Base-by-base conservation (phyloP, 495 filamentous ascomycete species). In the Lepraria neglecta region DNA sequence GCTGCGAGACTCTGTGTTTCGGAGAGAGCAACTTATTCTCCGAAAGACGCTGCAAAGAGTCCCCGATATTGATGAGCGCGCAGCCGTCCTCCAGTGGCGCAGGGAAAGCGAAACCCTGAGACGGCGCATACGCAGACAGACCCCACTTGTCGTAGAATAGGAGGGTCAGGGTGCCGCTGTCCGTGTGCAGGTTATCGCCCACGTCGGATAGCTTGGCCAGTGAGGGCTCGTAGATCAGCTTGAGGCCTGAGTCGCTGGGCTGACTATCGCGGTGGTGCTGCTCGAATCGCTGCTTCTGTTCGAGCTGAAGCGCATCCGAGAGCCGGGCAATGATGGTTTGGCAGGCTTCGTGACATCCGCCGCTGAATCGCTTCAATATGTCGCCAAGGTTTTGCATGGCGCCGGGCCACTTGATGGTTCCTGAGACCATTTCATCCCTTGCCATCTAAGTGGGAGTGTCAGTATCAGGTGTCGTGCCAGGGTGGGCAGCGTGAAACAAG, bases 1-100 rank as follows among this genome's bases (percentile, higher is more conserved):
- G 68, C 59, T 73, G 69, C 19, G 56, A 67, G n/a, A 72, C 69
- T 48, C 65, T 62, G 63, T 73, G 71, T 14, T 61, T 46, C 42
- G 63, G 67, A 6, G 68, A 70, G 33, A 64, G 64, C 17, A 73
- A 58, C 31, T 56, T 61, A 17, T 63, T 62, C 12, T 63, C 70
- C 14, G 69, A 69, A 40, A 69, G 48, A 24, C 47, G 50, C 61
- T 70, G 64, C 33, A 74, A 51, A 44, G 68, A 62, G 58, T 74
- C 60, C 17, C 60, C 71, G 40, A 74, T 38, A 58, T 74, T 74
- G 48, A 74, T 57, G 35, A 72, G 31, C 27, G 63, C 68, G 57
- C 66, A 68, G 21, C 60, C 62, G 21, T 38, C 59, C 38, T 60
- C 60, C 47, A 51, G 17, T 12, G 69, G 61, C 24, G 65, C 52